Base-by-base conservation (phyloP, 352 stramenopile species). In the Globisporangium paroecandrum region DNA sequence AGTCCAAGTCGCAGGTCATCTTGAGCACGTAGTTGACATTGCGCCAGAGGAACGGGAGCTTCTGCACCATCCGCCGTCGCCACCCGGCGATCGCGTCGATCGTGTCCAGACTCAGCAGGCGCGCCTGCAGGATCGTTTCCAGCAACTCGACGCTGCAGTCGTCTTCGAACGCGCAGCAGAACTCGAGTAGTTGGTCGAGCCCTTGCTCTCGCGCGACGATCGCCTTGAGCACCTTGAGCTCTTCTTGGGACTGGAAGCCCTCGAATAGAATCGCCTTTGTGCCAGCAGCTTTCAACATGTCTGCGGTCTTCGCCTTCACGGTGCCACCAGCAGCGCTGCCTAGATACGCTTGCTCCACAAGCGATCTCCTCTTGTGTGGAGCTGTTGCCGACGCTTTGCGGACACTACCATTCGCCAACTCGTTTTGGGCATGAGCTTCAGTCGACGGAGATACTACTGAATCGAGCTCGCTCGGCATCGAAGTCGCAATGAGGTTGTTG, bases 1-100 rank as follows among this genome's bases (percentile, higher is more conserved):
- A 93, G 51, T 94, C 86, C 1, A 87, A 38, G 56, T 94, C 86
- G 53, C 74, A 77, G 7, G 73, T 73, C 81, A 94, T 90, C 51
- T 85, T 83, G 34, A 91, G 64, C 8, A 87, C 58, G 58, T 94
- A 94, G 57, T 94, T 94, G 15, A 77, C 34, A 34, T 81, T 71
- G 18, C 78, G 73, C 84, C 84, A 93, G 29, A 69, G 49, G 62
- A 94, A 94, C 22, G 84, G 82, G 38, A 76, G 62, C 9, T 70
- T 75, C 62, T 83, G 74, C 13, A 90, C 78, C 81, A 91, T 88
- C 49, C 79, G 73, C 4, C 83, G 70, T 2, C 82, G 72, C 85
- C 85, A 92, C 4, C 77, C 74, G 24, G 83, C 79, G 59, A 92
- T 69, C 6, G 79, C 78, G 57, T 89, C 78, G 18, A 94, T 73